Conservation (phyloP, 2,329 filamentous ascomycete genomes). For the Ascochyta pisi region DNA sequence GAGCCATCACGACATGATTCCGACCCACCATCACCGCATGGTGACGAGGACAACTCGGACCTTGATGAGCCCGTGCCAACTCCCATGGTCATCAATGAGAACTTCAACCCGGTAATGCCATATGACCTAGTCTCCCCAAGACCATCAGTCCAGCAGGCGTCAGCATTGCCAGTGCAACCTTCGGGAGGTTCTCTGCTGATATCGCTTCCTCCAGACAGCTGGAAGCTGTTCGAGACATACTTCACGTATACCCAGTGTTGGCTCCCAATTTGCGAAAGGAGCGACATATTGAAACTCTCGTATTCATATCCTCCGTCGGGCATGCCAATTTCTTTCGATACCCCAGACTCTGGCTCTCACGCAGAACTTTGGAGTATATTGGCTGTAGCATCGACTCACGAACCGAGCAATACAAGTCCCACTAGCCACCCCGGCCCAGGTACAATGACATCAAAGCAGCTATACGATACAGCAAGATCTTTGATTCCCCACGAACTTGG, state of each 20-base stretch:
- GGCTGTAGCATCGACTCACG: constrained; percentile 50
- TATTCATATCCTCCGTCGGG: constrained; percentile 61
- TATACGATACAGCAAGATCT: constrained; percentile 38
- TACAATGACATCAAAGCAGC: constrained; percentile 22
- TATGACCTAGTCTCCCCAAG: constrained; percentile 10
- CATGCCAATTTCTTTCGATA: constrained; percentile 32
- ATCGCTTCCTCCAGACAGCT: constrained; percentile 61
- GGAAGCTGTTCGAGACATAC: constrained; percentile 72
- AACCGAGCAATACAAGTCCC: constrained; percentile 12
- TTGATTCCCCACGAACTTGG: constrained; percentile 43
- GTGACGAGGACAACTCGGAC: constrained; percentile 40
- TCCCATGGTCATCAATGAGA: constrained; percentile 9
- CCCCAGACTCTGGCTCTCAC: constrained; percentile 45
- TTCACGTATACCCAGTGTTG: constrained; percentile 78
- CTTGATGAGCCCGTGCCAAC: constrained; percentile 20
- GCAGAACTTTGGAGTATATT: constrained; percentile 56
- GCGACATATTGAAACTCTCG: constrained; percentile 65
- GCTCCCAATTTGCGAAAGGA: constrained; percentile 76
- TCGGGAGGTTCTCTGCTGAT: background rate
- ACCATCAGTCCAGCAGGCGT: background rate
- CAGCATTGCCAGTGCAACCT: background rate
- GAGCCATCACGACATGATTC: constrained; percentile 34
- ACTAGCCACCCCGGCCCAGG: constrained; percentile 1
- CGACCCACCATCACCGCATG: constrained; percentile 26
- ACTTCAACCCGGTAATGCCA: constrained; percentile 7